phyloP scores from a whole-genome alignment of 371 early-diverging fungal species.

The Mortierella sp. region DNA sequence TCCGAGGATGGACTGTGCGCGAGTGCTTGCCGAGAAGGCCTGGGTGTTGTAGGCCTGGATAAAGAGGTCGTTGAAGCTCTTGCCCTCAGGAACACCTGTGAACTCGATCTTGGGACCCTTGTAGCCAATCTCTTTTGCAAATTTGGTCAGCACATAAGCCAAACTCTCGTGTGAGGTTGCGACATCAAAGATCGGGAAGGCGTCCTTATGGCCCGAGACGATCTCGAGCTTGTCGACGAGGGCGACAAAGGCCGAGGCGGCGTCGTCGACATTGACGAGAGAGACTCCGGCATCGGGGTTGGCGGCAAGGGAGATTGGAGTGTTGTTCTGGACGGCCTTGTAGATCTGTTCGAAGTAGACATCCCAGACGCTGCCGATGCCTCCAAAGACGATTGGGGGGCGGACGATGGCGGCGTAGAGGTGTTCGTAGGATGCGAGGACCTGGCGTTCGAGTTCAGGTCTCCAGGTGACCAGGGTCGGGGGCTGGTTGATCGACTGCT shows the following conservation, averaged over 20 bases:
- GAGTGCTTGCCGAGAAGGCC: background rate
- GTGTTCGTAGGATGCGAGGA: conserved; percentile 29
- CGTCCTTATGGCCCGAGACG: conserved; percentile 19
- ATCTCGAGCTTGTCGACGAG: conserved; percentile 23
- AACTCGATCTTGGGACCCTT: conserved; percentile 19
- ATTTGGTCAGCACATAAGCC: conserved; percentile 12
- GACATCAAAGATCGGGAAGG: conserved; percentile 27
- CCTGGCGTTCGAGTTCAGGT: conserved; percentile 34
- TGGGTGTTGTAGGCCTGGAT: conserved; percentile 31
- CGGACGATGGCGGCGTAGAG: conserved; percentile 45
- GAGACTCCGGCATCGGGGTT: conserved; percentile 15
- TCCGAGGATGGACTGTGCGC: conserved; percentile 17
- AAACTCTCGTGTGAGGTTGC: conserved; percentile 25
- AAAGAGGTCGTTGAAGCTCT: background rate
- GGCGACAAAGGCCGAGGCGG: conserved; percentile 23
- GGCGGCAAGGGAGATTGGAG: conserved; percentile 18
- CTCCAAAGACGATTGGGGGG: conserved; percentile 51
- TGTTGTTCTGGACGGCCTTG: conserved; percentile 12
- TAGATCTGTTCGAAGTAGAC: conserved; percentile 27
- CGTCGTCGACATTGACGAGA: conserved; percentile 30
- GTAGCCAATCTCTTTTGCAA: conserved; percentile 26
- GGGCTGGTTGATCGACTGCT: conserved; percentile 12
- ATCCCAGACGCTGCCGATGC: conserved; percentile 25
- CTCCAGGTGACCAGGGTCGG: conserved; percentile 42
- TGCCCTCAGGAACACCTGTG: conserved; percentile 17